Evolutionary conservation across 1,284 basidiomycete species (phyloP), one percentile per base, ranked within the genome.

Genomic region (Exobasidium cylindrosporum): DNA sequence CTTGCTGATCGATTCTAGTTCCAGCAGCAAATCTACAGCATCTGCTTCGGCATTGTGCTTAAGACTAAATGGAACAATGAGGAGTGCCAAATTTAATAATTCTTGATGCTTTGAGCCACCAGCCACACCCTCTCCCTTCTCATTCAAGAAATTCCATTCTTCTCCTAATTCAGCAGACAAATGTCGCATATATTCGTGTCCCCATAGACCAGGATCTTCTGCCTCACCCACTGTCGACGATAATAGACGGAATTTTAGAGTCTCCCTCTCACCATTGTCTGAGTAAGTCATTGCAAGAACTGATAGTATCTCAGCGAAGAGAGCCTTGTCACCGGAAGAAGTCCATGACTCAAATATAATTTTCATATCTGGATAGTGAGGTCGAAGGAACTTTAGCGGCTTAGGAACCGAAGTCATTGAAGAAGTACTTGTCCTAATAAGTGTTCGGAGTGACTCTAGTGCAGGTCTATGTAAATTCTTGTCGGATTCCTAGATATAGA

Each of bases 281-380:
- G 94, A 97, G 81, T 98, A 98, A 21, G 96, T 99, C 96, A 99
- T 98, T n/a, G 95, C 96, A 54, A 99, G 88, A 2, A 98, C 96
- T 28, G 95, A 97, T 31, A 98, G 86, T 66, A 99, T 97, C 71
- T 97, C 95, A n/a, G 94, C 93, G 75, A 98, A 94, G 32, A 97
- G 86, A 68, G 90, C 88, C 89, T 95, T 79, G 70, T 81, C 69
- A 4, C 53, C 32, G 11, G 64, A 59, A 7, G 45, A n/a, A 26
- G 62, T 58, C 76, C 76, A 78, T n/a, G 63, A 32, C 17, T 67
- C 57, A 47, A 76, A 78, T 11, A 79, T 67, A n/a, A 63, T 54
- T 64, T 78, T 77, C 58, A 99, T 85, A 66, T 89, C 89, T 46
- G 90, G 89, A 81, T 96, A 98, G 79, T 94, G 90, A 29, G 94